Evolutionary conservation across 495 filamentous ascomycete genomes (phyloP).

Genomic region (Clavariopsis aquatica): DNA sequence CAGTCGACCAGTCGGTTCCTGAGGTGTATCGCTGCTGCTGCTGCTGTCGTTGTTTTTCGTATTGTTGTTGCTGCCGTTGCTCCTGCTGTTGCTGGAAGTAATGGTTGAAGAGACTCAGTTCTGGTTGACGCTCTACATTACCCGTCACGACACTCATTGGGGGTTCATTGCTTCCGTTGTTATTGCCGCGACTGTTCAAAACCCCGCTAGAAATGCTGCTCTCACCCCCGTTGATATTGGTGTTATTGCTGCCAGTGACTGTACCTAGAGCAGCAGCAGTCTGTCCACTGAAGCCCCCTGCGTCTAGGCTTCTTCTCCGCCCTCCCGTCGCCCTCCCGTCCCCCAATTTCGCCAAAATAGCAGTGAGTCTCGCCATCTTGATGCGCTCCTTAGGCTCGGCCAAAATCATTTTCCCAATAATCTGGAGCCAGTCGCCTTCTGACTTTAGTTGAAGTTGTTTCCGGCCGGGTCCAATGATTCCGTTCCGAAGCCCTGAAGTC

Average conservation of each 20-base stretch:
- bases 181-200: background rate
- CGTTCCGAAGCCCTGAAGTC: constrained; percentile 25
- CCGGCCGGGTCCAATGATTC: constrained; percentile 18
- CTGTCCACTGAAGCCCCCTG: constrained; percentile 29
- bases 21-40: background rate
- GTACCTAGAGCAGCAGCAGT: constrained; percentile 12
- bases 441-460: constrained; percentile 28
- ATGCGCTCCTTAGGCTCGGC: constrained; percentile 26
- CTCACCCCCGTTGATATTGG: background rate
- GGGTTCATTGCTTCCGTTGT: background rate
- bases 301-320: constrained; percentile 35
- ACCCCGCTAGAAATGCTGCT: background rate
- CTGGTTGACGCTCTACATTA: constrained; percentile 16
- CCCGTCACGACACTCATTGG: background rate
- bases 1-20: background rate
- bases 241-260: background rate
- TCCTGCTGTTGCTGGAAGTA: constrained; percentile 26
- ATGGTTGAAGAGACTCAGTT: constrained; percentile 29
- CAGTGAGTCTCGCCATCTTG: constrained; percentile 29
- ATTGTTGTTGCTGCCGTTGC: background rate
- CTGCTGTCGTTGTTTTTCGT: background rate
- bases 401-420: constrained; percentile 31
- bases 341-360: constrained; percentile 10
- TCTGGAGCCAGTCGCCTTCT: constrained; percentile 25
- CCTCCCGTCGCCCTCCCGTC: constrained; percentile 17